Evolutionary conservation across 2,329 filamentous ascomycete genomes (phyloP).

Genomic region (Coniochaeta sp.): DNA sequence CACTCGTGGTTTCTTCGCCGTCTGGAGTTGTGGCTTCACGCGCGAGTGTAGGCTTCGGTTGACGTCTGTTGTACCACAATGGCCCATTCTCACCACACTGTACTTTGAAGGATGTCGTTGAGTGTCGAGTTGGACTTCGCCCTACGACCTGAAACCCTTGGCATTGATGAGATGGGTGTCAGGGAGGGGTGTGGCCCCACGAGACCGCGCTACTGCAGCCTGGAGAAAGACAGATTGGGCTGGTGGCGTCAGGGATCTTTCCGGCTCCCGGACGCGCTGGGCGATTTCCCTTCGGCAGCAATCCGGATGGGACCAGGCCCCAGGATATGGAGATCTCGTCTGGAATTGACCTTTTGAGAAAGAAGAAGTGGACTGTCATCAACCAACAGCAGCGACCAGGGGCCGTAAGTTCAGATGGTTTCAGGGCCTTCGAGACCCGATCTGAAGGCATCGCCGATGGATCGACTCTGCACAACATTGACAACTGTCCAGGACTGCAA

Average conservation of each 20-base stretch:
- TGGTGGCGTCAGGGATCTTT: slow-evolving; percentile 1
- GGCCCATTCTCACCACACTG: background rate
- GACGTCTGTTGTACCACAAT: background rate
- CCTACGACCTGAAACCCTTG: slow-evolving; percentile 1
- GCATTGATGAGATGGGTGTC: background rate
- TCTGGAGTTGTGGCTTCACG: background rate
- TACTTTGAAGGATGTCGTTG: background rate
- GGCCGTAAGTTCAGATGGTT: background rate
- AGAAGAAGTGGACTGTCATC: background rate
- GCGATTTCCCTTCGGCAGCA: background rate
- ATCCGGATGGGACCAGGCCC: background rate
- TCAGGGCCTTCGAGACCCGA: background rate
- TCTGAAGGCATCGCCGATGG: background rate
- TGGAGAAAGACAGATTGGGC: background rate
- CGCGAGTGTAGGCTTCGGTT: background rate
- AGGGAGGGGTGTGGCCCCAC: background rate
- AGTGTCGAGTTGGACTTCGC: background rate
- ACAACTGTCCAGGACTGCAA: background rate
- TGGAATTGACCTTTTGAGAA: background rate
- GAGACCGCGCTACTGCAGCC: slow-evolving; percentile 4
- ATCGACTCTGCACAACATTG: background rate
- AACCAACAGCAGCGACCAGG: background rate
- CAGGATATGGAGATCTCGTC: background rate
- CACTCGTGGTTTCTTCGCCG: background rate
- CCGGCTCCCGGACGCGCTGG: slow-evolving; percentile 1